These are phyloP conservation scores for Claviceps sp. DNA, from an alignment of 2,329 filamentous ascomycete species.

Conservation along the genomic window DNA sequence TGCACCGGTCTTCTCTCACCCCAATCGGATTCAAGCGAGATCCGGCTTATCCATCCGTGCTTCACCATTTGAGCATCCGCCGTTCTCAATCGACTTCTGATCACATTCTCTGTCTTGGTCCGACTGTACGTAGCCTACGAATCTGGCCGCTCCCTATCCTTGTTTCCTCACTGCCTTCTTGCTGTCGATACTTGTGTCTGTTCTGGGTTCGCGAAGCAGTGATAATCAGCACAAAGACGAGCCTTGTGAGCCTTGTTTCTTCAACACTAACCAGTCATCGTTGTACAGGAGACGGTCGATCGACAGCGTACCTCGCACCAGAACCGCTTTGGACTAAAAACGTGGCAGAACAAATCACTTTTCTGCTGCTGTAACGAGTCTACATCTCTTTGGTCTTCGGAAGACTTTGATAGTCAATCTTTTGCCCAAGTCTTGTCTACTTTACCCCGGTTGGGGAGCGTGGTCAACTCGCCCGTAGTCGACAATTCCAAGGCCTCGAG, in stretches of 20 bases:
- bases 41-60: neutral
- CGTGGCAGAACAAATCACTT: neutral
- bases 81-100: slow-evolving; percentile 1
- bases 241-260: neutral
- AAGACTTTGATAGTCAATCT: neutral
- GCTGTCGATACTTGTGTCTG: neutral
- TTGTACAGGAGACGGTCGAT: neutral
- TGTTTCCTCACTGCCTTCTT: neutral
- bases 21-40: slow-evolving; percentile 2
- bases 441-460: slow-evolving; percentile 11
- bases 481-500: slow-evolving; percentile 2
- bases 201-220: neutral
- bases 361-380: neutral
- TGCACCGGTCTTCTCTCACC: neutral
- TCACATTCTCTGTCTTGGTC: neutral
- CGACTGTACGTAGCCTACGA: neutral
- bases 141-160: neutral
- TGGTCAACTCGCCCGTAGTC: slow-evolving; percentile 5
- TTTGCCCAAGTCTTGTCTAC: slow-evolving; percentile 1
- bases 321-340: neutral
- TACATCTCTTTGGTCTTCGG: neutral
- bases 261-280: neutral
- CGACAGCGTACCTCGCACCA: neutral
- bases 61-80: neutral
- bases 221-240: neutral